Percentiles rank a stretch among this genome's conserved stretches.
phyloP scores from a whole-genome alignment of 2,329 filamentous ascomycete species.

The Phyllosticta capitalensis region DNA sequence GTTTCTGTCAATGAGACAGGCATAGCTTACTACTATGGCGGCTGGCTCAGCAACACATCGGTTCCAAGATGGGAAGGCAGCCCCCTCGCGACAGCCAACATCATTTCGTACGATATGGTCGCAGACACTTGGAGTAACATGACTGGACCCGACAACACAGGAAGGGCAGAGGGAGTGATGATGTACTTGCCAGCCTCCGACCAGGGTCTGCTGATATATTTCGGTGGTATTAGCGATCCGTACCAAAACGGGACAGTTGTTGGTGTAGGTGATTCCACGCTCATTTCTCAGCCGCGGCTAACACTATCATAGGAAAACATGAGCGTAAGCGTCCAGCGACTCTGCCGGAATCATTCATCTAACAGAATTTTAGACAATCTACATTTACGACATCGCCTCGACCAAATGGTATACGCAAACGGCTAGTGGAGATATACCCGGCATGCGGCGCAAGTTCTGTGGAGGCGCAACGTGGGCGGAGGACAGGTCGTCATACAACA shows the following conservation, averaged over 20 bases:
- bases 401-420: slow-evolving; percentile 52
- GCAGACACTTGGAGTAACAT: slow-evolving; percentile 43
- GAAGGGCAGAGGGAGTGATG: slow-evolving; percentile 51
- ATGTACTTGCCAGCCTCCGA: slow-evolving; percentile 52
- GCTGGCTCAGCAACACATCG: slow-evolving; percentile 49
- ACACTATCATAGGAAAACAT: slow-evolving; percentile 3
- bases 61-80: slow-evolving; percentile 42
- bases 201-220: slow-evolving; percentile 50
- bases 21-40: slow-evolving; percentile 53
- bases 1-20: slow-evolving; percentile 45
- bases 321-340: neutral
- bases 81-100: slow-evolving; percentile 40
- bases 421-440: slow-evolving; percentile 45
- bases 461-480: slow-evolving; percentile 50
- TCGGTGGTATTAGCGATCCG: slow-evolving; percentile 48
- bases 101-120: slow-evolving; percentile 50
- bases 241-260: slow-evolving; percentile 39
- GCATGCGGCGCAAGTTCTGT: slow-evolving; percentile 49
- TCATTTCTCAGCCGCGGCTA: neutral
- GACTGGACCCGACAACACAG: slow-evolving; percentile 43
- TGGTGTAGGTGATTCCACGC: slow-evolving; percentile 21
- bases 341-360: slow-evolving; percentile 17
- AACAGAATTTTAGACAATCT: slow-evolving; percentile 33
- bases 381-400: slow-evolving; percentile 52
- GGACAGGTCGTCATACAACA: slow-evolving; percentile 55